phyloP scores from a whole-genome alignment of 2,329 filamentous ascomycete species.

The Epichloe bromicola region DNA sequence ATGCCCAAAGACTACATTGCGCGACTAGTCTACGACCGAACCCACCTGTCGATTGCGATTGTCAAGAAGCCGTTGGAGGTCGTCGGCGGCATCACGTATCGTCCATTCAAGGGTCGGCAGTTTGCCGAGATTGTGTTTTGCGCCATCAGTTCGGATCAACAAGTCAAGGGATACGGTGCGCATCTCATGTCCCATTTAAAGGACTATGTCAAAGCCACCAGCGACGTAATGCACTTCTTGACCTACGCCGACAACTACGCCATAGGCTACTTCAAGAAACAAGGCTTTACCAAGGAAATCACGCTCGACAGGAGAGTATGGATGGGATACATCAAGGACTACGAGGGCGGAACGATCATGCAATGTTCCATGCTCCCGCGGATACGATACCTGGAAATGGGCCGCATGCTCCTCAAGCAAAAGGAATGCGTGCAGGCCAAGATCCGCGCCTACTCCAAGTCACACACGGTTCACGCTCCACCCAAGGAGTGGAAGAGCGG shows the following conservation, averaged over 20 bases:
- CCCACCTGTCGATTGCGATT: slow-evolving; percentile 91
- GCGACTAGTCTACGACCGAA: slow-evolving; percentile 90
- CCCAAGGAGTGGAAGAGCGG: slow-evolving; percentile 77
- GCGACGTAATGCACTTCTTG: slow-evolving; percentile 94
- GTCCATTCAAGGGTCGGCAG: slow-evolving; percentile 78
- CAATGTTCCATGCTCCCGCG: slow-evolving; percentile 95
- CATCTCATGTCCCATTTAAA: slow-evolving; percentile 98
- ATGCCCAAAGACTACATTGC: slow-evolving; percentile 99
- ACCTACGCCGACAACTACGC: slow-evolving; percentile 99
- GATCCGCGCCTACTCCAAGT: slow-evolving; percentile 81
- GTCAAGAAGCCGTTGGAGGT: slow-evolving; percentile 93
- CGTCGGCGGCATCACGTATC: slow-evolving; percentile 93
- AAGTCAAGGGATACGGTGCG: slow-evolving; percentile 96
- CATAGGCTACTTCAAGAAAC: slow-evolving; percentile 98
- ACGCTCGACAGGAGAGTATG: slow-evolving; percentile 79
- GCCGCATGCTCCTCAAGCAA: slow-evolving; percentile 91
- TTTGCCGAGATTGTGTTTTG: slow-evolving; percentile 99
- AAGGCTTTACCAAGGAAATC: slow-evolving; percentile 97
- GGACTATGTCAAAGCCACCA: slow-evolving; percentile 94
- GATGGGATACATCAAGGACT: slow-evolving; percentile 99
- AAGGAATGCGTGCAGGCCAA: slow-evolving; percentile 93
- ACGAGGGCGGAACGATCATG: slow-evolving; percentile 98
- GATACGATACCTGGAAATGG: slow-evolving; percentile 84
- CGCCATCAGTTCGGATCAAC: slow-evolving; percentile 92
- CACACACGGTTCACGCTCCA: slow-evolving; percentile 73